Base-by-base conservation (phyloP, 805 yeast species). In the Scheffersomyces stipitis region DNA sequence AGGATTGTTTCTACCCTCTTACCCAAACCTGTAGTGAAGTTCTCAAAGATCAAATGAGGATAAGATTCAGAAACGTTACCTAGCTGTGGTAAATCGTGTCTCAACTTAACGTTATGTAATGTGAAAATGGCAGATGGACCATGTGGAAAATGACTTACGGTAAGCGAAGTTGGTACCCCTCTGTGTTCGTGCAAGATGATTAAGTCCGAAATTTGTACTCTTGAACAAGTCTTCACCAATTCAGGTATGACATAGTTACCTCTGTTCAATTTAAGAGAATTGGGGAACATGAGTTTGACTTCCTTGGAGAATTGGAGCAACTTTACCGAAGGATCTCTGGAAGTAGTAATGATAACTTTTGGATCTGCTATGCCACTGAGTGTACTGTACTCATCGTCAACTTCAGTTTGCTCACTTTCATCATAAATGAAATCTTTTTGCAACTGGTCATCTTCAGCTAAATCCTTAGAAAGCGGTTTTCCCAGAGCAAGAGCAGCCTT, bases 91-190 rank as follows among this genome's bases (percentile, higher is more conserved):
- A 93, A 76, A 65, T 93, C 99, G 61, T 93, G 99, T 61, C 98
- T 82, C 39, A 93, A 70, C 17, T 87, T 89, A 36, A 93, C 98
- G 54, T 93, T 93, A 64, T 93, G 98, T 39, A 93, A 69, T 8
- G 97, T 86, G 71, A 93, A 93, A 31, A 86, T 83, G 23, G 93
- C 95, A 2, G 97, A 86, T 14, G 99, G 99, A 0, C 99, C 99
- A 58, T 93, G 96, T 3, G 99, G 99, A 60, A 93, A 86, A 69
- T 93, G 99, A 23, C 93, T 83, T 18, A 93, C 68, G 1, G 98
- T 91, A 41, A 93, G 54, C 1, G 96, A 86, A 0, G 96, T 90
- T 35, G 99, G 99, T 0, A 87, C 91, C 77, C 99, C 99, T 64
- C 99, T 76, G 64, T 93, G 99, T 59, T 93, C 99, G 59, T 93